A percentile compares a stretch with the other conserved stretches of the same genome.
These are phyloP conservation scores for Capronia coronata DNA, from an alignment of 2,329 filamentous ascomycete genomes.

Conservation along the genomic window DNA sequence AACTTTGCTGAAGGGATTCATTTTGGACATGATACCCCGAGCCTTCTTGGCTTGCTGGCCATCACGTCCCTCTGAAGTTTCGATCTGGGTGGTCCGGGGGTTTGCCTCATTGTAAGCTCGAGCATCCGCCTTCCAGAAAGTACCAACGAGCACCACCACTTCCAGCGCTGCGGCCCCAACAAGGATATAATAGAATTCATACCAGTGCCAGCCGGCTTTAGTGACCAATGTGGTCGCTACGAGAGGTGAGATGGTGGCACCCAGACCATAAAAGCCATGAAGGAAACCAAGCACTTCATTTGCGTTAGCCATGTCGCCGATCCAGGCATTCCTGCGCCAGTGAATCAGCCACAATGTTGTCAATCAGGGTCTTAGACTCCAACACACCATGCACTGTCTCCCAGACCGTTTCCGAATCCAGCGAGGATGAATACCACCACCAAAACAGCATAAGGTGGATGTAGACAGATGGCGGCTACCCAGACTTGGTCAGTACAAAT, in stretches of 20 bases:
- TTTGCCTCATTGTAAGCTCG: conserved; percentile 19
- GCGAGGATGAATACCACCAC: conserved; percentile 59
- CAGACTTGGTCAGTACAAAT: conserved; percentile 1
- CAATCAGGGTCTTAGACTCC: conserved; percentile 33
- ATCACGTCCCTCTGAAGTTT: too few relatives aligned
- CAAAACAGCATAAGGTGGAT: conserved; percentile 63
- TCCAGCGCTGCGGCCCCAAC: conserved; percentile 34
- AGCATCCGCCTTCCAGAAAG: conserved; percentile 47
- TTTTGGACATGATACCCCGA: conserved; percentile 43
- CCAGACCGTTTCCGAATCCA: conserved; percentile 65
- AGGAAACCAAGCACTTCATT: conserved; percentile 69
- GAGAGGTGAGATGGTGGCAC: conserved; percentile 62
- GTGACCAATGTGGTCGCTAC: conserved; percentile 61
- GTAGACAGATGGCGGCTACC: conserved; percentile 53
- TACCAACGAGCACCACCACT: conserved; percentile 26
- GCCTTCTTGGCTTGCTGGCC: too few relatives aligned
- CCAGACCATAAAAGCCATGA: conserved; percentile 66
- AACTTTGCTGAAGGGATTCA: conserved; percentile 64
- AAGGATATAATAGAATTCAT: conserved; percentile 66
- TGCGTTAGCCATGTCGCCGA: conserved; percentile 64
- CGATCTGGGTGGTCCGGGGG: conserved; percentile 34
- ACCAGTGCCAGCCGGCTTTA: conserved; percentile 50
- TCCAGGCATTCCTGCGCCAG: conserved; percentile 46
- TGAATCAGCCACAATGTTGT: conserved; percentile 37
- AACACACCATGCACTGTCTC: conserved; percentile 49